Evolutionary conservation across 352 stramenopile genomes (phyloP).

Genomic region (Phytophthora crassamura): DNA sequence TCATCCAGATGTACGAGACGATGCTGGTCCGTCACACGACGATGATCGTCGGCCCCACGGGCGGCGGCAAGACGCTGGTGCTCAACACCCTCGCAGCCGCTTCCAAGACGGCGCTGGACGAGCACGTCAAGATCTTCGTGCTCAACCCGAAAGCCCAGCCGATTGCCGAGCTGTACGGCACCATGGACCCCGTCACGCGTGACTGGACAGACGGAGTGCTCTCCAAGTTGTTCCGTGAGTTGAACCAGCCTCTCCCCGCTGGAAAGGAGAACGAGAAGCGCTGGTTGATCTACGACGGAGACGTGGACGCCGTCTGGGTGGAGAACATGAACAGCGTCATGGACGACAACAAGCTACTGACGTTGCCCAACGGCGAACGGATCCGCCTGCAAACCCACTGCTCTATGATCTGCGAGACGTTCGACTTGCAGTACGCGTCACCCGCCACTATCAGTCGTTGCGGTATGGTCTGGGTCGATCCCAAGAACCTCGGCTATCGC

Average conservation of each 20-base stretch:
- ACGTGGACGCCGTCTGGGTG: conserved; percentile 97
- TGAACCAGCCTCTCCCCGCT: conserved; percentile 92
- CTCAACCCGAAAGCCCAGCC: conserved; percentile 96
- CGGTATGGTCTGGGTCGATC: conserved; percentile 97
- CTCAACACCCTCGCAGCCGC: conserved; percentile 91
- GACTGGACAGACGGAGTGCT: conserved; percentile 97
- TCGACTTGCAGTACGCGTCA: conserved; percentile 96
- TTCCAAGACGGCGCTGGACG: conserved; percentile 86
- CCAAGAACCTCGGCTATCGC: conserved; percentile 95
- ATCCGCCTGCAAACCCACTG: conserved; percentile 94
- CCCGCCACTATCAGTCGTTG: conserved; percentile 95
- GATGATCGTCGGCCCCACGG: conserved; percentile 96
- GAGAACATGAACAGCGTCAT: conserved; percentile 99
- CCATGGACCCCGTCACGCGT: conserved; percentile 95
- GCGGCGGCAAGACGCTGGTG: conserved; percentile 93
- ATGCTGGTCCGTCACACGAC: conserved; percentile 96
- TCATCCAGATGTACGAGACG: conserved; percentile 97
- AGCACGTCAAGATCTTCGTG: conserved; percentile 93
- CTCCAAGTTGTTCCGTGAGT: conserved; percentile 94
- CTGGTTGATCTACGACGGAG: conserved; percentile 96
- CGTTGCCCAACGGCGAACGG: conserved; percentile 95
- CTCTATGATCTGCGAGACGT: conserved; percentile 95
- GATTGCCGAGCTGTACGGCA: conserved; percentile 94
- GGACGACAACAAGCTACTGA: conserved; percentile 97
- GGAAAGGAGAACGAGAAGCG: conserved; percentile 94